Evolutionary conservation across 768 basidiomycete genomes (phyloP), one percentile per base, ranked within the genome.

Genomic region (Coprinopsis sp.): DNA sequence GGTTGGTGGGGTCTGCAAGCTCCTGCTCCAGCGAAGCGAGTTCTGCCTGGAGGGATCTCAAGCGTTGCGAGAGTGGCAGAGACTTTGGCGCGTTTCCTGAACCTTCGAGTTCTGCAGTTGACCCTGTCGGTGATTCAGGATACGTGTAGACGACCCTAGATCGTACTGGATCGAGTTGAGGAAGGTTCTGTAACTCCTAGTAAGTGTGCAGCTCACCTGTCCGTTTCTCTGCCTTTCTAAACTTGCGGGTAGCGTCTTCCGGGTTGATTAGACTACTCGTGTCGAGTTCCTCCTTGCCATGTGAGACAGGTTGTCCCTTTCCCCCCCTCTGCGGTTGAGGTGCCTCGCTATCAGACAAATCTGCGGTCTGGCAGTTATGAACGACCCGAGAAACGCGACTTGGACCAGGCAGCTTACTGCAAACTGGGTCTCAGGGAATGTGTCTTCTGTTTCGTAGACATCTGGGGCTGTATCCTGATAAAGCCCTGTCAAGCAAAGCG

Each of bases 371-470:
- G 21, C 28, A 39, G 33, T 18, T 50, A 55, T 47, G 18, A 54
- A 29, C 36, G 1, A 13, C 27, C 50, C 31, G 25, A 40, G 43
- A 52, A 44, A 46, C 25, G 41, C 21, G 33, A 44, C 4, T 25
- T n/a, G 47, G 16, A 11, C 21, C 41, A 36, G 22, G 3, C 37
- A 66, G n/a, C 77, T 48, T 60, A 84, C 86, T 52, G 73, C 72
- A 18, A 67, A 64, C 39, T 76, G 71, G 23, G 75, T 61, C 13
- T 73, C 63, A 12, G 76, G 82, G 57, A 82, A 75, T 13, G 79
- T 71, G 54, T 95, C 92, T 37, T 89, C 86, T 0, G 92, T 95
- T 61, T 95, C 92, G 59, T 95, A 95, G 34, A 95, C 79, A 63
- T 95, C 92, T 31, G 79, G 91, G 1, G 89, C 91, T 11, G 87